phyloP scores from a whole-genome alignment of 495 filamentous ascomycete species.

The Xylaria curta region DNA sequence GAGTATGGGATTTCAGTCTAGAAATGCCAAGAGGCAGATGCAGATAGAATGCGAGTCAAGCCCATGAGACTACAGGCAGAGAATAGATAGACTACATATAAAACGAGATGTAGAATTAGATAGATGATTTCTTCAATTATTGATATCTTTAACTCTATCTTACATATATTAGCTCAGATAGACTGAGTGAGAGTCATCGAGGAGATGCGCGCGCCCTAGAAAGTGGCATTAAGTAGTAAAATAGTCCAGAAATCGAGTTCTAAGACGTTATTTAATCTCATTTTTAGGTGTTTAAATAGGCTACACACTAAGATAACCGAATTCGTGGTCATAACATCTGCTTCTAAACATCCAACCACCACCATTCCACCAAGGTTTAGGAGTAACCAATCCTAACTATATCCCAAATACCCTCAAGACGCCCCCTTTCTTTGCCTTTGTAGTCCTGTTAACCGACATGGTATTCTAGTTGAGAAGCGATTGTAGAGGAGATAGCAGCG shows the following conservation, averaged over 20 bases:
- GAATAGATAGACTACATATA: background rate
- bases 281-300: background rate
- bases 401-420: background rate
- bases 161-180: background rate
- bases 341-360: too few species aligned
- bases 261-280: too few species aligned
- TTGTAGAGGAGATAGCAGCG: conserved; percentile 25
- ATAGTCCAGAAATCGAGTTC: too few species aligned
- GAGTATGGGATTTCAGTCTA: background rate
- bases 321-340: too few species aligned
- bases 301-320: background rate
- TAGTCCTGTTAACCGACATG: background rate
- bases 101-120: background rate
- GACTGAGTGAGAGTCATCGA: too few species aligned
- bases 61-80: background rate
- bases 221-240: background rate
- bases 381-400: background rate
- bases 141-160: background rate
- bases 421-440: background rate
- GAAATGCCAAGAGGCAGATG: background rate
- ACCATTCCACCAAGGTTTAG: background rate
- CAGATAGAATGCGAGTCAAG: background rate
- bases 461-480: conserved; percentile 12
- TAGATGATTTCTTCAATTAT: background rate
- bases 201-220: too few species aligned